These are phyloP conservation scores for Lantana camara DNA, from an alignment of 257 asterid genomes.

Conservation along the genomic window DNA sequence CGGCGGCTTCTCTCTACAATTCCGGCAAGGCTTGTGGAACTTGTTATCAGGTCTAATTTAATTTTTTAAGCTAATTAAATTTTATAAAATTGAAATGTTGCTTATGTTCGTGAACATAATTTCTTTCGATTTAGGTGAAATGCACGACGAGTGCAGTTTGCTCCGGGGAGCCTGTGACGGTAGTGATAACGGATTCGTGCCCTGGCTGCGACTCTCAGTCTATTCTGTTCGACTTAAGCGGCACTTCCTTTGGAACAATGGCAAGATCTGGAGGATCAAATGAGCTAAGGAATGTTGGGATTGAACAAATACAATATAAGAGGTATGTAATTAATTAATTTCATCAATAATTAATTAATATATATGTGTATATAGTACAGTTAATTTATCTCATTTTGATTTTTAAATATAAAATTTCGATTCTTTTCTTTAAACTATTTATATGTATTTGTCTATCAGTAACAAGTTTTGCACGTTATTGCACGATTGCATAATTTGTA, in stretches of 20 bases:
- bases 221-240: conserved; percentile 74
- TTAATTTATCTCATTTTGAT: too few relatives aligned
- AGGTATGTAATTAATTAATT: conserved; percentile 37
- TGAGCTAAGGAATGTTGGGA: conserved; percentile 68
- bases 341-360: too few relatives aligned
- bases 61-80: not conserved
- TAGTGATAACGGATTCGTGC: conserved; percentile 72
- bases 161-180: conserved; percentile 84
- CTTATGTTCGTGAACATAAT: not conserved
- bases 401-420: too few relatives aligned
- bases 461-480: too few relatives aligned
- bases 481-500: too few relatives aligned
- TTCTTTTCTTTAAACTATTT: too few relatives aligned
- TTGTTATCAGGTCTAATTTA: conserved; percentile 62
- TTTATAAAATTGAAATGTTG: not conserved
- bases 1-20: conserved; percentile 58
- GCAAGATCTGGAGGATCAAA: conserved; percentile 53
- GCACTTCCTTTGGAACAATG: conserved; percentile 85
- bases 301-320: conserved; percentile 51
- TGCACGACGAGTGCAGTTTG: conserved; percentile 55
- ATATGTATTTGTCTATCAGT: too few relatives aligned
- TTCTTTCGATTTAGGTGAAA: conserved; percentile 48
- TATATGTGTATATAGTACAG: too few relatives aligned
- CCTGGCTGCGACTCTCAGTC: conserved; percentile 66
- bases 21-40: conserved; percentile 80